phyloP scores from a whole-genome alignment of 192 early-diverging fungal species.

The Coemansia javaensis region DNA sequence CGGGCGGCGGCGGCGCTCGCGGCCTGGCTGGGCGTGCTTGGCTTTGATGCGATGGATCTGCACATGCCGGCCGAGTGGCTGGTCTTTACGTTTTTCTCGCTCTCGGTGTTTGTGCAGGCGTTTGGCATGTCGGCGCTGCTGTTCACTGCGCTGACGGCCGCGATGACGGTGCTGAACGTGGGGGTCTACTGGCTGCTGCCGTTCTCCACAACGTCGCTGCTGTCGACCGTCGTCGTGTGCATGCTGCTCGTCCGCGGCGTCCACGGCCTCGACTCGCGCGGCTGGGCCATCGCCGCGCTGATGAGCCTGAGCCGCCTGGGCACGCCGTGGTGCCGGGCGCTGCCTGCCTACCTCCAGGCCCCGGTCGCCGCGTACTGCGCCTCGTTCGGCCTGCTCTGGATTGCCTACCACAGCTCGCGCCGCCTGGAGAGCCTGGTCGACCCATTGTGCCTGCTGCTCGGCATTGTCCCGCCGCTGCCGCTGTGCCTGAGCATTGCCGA shows the following conservation, averaged over 20 bases:
- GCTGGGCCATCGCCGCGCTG: conserved; percentile 34
- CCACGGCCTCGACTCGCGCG: conserved; percentile 40
- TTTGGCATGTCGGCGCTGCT: conserved; percentile 45
- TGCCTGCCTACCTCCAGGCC: conserved; percentile 40
- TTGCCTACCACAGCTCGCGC: conserved; percentile 34
- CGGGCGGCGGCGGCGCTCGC: conserved; percentile 32
- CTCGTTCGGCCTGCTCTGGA: conserved; percentile 45
- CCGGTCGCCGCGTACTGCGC: conserved; percentile 47
- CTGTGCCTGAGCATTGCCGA: conserved; percentile 29
- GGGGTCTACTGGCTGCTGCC: conserved; percentile 29
- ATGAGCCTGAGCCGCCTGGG: conserved; percentile 32
- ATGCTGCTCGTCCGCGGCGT: conserved; percentile 44
- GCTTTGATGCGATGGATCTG: conserved; percentile 31
- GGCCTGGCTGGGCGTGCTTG: conserved; percentile 29
- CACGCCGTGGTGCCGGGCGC: conserved; percentile 42
- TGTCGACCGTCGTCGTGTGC: conserved; percentile 45
- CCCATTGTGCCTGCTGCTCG: conserved; percentile 28
- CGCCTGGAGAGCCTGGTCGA: conserved; percentile 37
- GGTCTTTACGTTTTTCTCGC: conserved; percentile 46
- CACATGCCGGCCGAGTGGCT: conserved; percentile 49
- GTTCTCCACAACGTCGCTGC: conserved; percentile 20
- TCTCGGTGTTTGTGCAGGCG: conserved; percentile 49
- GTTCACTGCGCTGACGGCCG: conserved; percentile 32
- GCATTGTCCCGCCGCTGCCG: conserved; percentile 31
- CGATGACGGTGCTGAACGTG: conserved; percentile 38